Base-by-base conservation (phyloP, 768 basidiomycete species). In the Boletus subparvulus region DNA sequence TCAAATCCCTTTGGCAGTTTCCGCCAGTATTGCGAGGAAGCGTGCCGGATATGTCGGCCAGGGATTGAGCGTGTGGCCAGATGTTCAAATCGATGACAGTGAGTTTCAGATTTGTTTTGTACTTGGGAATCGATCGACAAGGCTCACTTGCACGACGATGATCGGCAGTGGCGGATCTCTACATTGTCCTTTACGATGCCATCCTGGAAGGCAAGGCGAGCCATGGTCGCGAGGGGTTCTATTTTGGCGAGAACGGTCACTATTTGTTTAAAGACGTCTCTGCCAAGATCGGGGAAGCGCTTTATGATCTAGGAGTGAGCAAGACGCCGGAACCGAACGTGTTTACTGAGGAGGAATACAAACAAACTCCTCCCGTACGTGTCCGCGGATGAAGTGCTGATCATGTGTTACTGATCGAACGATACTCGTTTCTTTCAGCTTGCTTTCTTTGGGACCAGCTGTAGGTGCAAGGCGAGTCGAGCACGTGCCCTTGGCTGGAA, bases 61-160 rank as follows among this genome's bases (percentile, higher is more conserved):
- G 44, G 88, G 88, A 2, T 72, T 78, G 63, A 84, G 87, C 49
- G 41, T 82, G 6, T 88, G 87, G 88, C 78, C 80, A 0, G 80
- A 82, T 53, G 78, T 85, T 17, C 77, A 86, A 56, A 71, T 86
- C 47, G 70, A 79, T 26, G 85, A 87, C 17, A 64, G 67, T 69
- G 8, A 35, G 54, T 50, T 3, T 36, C 42, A 7, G 21, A 3
- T 19, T 28, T 13, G 3, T 49, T 21, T 35, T 13, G 9, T 43
- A 8, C 6, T 30, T 21, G 1, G 4, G 28, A 42, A 21, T 21
- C 21, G 2, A 17, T 26, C 6, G 3, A 26, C 8, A 11, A 19
- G 21, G 17, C 33, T 63, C 5, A 65, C 45, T 14, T 16, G 36
- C 6, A 10, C 17, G 12, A 42, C 21, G 14, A 13, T 28, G 12